phyloP scores from a whole-genome alignment of 1,284 basidiomycete genomes.

The Erythrobasidium hasegawianum region DNA sequence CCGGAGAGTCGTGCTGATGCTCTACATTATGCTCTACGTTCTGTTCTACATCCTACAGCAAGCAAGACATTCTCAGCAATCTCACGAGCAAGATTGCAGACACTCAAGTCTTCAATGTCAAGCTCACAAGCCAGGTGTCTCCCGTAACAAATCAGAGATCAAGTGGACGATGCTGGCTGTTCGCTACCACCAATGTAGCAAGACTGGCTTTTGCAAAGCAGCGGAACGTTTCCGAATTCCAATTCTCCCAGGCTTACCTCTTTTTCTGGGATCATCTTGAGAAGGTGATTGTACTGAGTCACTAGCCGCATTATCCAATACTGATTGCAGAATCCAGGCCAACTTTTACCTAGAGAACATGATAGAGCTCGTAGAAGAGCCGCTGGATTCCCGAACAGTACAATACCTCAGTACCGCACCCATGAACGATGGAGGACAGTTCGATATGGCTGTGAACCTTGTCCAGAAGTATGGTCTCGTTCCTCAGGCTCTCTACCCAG shows the following conservation, averaged over 20 bases:
- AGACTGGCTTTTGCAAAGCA: constrained; percentile 79
- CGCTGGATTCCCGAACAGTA: constrained; percentile 76
- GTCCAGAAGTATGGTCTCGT: constrained; percentile 78
- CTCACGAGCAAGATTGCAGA: constrained; percentile 56
- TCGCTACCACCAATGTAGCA: constrained; percentile 64
- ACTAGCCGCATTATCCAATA: no score
- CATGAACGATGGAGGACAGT: constrained; percentile 62
- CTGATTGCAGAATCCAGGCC: no score
- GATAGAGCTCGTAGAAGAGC: constrained; percentile 74
- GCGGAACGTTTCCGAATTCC: constrained; percentile 74
- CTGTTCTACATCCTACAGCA: constrained; percentile 22
- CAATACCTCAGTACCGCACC: constrained; percentile 70
- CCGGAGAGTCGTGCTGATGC: no score
- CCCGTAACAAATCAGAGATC: constrained; percentile 71
- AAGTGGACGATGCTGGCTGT: constrained; percentile 85
- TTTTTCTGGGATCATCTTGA: constrained; percentile 95
- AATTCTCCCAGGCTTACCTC: constrained; percentile 84
- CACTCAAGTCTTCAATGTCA: constrained; percentile 77
- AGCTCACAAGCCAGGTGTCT: constrained; percentile 63
- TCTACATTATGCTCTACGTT: no score
- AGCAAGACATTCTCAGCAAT: constrained; percentile 25
- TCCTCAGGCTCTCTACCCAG: constrained; percentile 76
- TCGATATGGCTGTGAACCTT: constrained; percentile 85
- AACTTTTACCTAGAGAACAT: constrained; percentile 90
- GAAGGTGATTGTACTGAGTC: constrained; percentile 61